phyloP scores from a whole-genome alignment of 257 asterid genomes.

The Solanum dulcamara region DNA sequence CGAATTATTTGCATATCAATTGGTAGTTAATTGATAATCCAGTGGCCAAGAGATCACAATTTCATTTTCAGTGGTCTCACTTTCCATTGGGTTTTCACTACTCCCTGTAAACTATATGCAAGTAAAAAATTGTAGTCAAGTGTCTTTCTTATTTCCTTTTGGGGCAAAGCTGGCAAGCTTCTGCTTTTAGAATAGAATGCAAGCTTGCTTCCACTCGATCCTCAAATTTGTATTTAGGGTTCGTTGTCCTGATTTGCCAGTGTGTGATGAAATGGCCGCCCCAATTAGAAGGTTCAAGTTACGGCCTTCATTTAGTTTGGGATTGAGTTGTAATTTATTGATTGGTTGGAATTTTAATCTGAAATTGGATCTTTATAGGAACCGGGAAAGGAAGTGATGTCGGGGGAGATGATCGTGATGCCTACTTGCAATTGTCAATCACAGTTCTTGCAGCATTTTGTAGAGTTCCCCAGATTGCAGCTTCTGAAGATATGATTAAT shows the following conservation, averaged over 20 bases:
- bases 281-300: not conserved
- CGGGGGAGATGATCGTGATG: conserved; percentile 27
- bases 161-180: not conserved
- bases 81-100: not conserved
- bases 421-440: conserved; percentile 64
- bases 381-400: conserved; percentile 35
- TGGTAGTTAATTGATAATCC: not conserved
- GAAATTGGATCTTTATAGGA: conserved; percentile 18
- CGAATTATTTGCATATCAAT: not conserved
- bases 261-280: not conserved
- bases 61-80: not conserved
- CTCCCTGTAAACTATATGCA: not conserved
- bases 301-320: not conserved
- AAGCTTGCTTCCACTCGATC: not conserved
- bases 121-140: not conserved
- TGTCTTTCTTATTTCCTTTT: not conserved
- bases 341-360: not conserved
- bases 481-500: conserved; percentile 48
- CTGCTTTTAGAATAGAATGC: not conserved
- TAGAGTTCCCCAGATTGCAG: conserved; percentile 63
- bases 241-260: not conserved
- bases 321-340: not conserved
- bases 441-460: conserved; percentile 61
- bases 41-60: not conserved
- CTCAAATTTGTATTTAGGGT: not conserved